phyloP scores from a whole-genome alignment of 2,329 filamentous ascomycete genomes.

The Cadophora gregata region DNA sequence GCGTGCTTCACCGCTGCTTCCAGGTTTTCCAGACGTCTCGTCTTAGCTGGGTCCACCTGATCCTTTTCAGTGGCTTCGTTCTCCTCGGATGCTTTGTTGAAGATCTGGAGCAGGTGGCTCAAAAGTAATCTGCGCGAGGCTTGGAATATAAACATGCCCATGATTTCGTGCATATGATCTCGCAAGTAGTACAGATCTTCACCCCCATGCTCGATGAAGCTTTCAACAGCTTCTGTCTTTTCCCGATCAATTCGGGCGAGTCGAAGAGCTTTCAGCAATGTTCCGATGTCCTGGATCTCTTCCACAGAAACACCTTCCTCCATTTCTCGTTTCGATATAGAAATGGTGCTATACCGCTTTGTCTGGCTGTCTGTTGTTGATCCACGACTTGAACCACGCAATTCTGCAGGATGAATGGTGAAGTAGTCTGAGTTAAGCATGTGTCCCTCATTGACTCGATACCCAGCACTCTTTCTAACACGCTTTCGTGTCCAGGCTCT shows the following conservation, averaged over 20 bases:
- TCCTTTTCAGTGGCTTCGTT: conserved; percentile 46
- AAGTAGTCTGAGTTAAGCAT: conserved; percentile 82
- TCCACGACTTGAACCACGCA: conserved; percentile 50
- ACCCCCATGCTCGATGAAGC: conserved; percentile 78
- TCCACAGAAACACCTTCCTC: conserved; percentile 56
- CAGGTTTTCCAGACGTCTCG: conserved; percentile 67
- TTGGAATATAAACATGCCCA: conserved; percentile 89
- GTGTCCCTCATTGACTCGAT: conserved; percentile 58
- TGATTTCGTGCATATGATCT: conserved; percentile 79
- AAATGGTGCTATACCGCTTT: conserved; percentile 43
- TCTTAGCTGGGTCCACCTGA: conserved; percentile 38
- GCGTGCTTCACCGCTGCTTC: conserved; percentile 76
- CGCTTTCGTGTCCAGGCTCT: conserved; percentile 87
- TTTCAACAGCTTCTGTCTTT: conserved; percentile 83
- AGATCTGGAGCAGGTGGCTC: conserved; percentile 68
- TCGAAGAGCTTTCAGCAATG: conserved; percentile 72
- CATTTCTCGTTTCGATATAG: conserved; percentile 34
- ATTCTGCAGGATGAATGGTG: conserved; percentile 65
- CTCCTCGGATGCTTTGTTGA: conserved; percentile 60
- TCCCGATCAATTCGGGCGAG: conserved; percentile 83
- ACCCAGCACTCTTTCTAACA: conserved; percentile 61
- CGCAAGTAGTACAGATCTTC: conserved; percentile 79
- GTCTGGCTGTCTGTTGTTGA: conserved; percentile 31
- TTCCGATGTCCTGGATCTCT: conserved; percentile 61
- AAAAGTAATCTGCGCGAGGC: conserved; percentile 81